Percentiles rank a stretch among this genome's conserved stretches.
These are phyloP conservation scores for Penicillium odoratum DNA, from an alignment of 495 filamentous ascomycete genomes.

Conservation along the genomic window DNA sequence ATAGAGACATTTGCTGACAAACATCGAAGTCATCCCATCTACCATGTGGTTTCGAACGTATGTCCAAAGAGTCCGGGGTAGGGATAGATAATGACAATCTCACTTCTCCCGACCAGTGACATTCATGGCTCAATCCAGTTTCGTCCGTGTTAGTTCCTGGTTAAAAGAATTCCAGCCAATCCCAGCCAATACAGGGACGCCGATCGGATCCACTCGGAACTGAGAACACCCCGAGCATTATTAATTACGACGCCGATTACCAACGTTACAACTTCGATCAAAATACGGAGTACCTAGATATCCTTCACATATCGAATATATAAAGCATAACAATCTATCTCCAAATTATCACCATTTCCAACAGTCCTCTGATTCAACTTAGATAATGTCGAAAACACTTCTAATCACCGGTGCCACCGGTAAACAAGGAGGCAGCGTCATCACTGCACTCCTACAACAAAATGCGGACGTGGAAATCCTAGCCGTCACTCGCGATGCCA, in stretches of 20 bases:
- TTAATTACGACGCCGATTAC: not conserved
- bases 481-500: slow-evolving; percentile 64
- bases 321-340: not conserved
- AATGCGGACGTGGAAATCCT: slow-evolving; percentile 59
- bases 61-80: too few relatives aligned
- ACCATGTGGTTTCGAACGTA: too few relatives aligned
- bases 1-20: too few relatives aligned
- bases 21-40: too few relatives aligned
- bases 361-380: not conserved
- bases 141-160: not conserved
- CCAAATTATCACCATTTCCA: not conserved
- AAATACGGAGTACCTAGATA: not conserved
- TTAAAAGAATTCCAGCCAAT: not conserved
- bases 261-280: not conserved
- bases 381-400: slow-evolving; percentile 23
- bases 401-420: slow-evolving; percentile 68
- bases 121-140: not conserved
- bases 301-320: not conserved
- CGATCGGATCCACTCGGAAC: not conserved
- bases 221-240: not conserved
- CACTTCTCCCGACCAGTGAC: not conserved
- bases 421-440: slow-evolving; percentile 64
- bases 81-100: not conserved
- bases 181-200: not conserved
- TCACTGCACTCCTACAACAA: slow-evolving; percentile 54